phyloP scores from a whole-genome alignment of 75 land plant species.

The Picea sitchensis region DNA sequence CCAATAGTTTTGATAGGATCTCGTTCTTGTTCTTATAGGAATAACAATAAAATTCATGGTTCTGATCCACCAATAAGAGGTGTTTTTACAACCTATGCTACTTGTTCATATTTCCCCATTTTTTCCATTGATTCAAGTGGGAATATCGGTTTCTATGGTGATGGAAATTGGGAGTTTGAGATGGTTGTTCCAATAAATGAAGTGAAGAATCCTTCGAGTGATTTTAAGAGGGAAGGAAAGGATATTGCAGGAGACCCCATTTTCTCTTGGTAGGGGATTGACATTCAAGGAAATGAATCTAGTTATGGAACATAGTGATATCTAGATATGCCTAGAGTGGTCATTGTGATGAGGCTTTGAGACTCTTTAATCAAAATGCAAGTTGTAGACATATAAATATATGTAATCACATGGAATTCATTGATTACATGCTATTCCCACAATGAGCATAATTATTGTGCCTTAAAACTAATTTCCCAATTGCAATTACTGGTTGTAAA shows the following conservation, averaged over 20 bases:
- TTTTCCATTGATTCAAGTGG: slow-evolving; percentile 88
- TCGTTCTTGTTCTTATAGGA: slow-evolving; percentile 67
- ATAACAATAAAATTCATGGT: slow-evolving; percentile 51
- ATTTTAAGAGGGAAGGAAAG: slow-evolving; percentile 32
- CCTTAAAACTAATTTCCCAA: too few relatives aligned
- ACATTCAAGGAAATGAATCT: slow-evolving; percentile 50
- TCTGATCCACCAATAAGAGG: slow-evolving; percentile 40
- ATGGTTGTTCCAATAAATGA: slow-evolving; percentile 35
- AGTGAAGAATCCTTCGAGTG: slow-evolving; percentile 12
- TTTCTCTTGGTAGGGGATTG: slow-evolving; percentile 29
- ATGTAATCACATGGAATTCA: too few relatives aligned
- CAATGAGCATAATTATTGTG: too few relatives aligned
- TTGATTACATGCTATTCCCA: too few relatives aligned
- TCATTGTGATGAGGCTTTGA: too few relatives aligned
- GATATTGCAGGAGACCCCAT: slow-evolving; percentile 9
- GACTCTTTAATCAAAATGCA: too few relatives aligned
- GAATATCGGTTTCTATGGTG: slow-evolving; percentile 60
- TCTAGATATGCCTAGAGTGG: too few relatives aligned
- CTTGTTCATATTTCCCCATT: slow-evolving; percentile 66
- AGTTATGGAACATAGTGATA: slow-evolving; percentile 49
- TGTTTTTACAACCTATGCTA: slow-evolving; percentile 50
- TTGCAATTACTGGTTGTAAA: too few relatives aligned
- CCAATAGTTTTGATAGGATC: slow-evolving; percentile 19
- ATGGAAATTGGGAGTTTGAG: slow-evolving; percentile 60
- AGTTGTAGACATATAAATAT: too few relatives aligned